Evolutionary conservation across 2,329 filamentous ascomycete species (phyloP), one percentile per base, ranked within the genome.

Genomic region (Scedosporium boydii): DNA sequence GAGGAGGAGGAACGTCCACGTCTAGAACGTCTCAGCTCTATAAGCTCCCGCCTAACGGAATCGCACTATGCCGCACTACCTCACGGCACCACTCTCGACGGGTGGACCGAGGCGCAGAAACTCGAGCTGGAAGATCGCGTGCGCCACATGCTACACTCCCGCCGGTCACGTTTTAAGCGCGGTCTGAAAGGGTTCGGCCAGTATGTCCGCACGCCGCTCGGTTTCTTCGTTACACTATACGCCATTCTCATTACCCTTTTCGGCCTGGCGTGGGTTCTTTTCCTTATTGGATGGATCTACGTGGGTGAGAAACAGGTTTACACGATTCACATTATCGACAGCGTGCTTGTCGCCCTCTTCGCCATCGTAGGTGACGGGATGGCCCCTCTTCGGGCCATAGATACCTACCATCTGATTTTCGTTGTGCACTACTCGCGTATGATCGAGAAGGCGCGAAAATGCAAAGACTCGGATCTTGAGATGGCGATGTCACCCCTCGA

Each of bases 271-370:
- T 96, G 91, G 91, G 91, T 96, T 1, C 81, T 96, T n/a, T 95
- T 93, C 75, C 78, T 96, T 62, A 96, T 96, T 71, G 90, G 87
- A 58, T 96, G 91, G 91, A 90, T 95, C 70, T 92, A 91, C 66
- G 87, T 93, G 21, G 90, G 89, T 21, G 83, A 85, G 34, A 80
- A 81, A 68, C 88, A 93, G 71, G 76, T 84, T 3, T 93, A 90
- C 65, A 73, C 83, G 44, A 84, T 89, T 67, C 85, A 90, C 64
- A 74, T 90, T 58, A 89, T 90, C 66, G 87, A 90, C 73, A 86
- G 87, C 67, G 79, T 88, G 29, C 78, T 90, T 14, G 87, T 90
- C 6, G 87, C 86, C 10, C 78, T 90, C 6, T 90, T 90, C 66
- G 86, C 83, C 60, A 75, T 90, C 64, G 86, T 90, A 71, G 87